Evolutionary conservation across 2,329 filamentous ascomycete species (phyloP).

Genomic region (Plectosphaerella plurivora): DNA sequence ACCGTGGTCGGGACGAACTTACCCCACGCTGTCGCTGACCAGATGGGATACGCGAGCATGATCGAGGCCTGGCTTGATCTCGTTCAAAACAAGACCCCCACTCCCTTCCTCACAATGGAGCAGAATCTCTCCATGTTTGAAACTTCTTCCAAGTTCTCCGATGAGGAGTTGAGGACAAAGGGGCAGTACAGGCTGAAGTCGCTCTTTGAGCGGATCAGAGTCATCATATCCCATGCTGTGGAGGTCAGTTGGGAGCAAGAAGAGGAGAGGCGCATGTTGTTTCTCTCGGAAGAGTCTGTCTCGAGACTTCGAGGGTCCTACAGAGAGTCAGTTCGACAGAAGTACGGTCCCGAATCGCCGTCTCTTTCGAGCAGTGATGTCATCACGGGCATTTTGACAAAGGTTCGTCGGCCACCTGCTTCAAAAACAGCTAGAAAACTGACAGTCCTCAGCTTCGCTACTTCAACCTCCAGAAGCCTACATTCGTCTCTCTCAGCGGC

Average conservation of each 20-base stretch:
- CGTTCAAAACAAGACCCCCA: background rate
- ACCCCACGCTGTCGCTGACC: slow-evolving; percentile 14
- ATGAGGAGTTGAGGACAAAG: background rate
- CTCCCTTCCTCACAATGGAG: background rate
- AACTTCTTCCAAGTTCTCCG: background rate
- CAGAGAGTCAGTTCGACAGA: background rate
- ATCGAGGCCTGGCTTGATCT: slow-evolving; percentile 12
- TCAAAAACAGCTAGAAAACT: no score
- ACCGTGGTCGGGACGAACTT: slow-evolving; percentile 12
- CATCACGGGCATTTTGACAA: background rate
- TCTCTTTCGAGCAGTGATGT: slow-evolving; percentile 5
- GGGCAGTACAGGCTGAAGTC: background rate
- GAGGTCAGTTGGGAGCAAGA: background rate
- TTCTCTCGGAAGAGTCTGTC: background rate
- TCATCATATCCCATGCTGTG: background rate
- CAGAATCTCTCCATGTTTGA: background rate
- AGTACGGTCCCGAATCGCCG: slow-evolving; percentile 2
- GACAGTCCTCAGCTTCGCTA: slow-evolving; percentile 4
- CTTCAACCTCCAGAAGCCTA: slow-evolving; percentile 9
- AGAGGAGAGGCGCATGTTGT: background rate
- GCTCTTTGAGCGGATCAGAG: background rate
- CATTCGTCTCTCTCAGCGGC: slow-evolving; percentile 5
- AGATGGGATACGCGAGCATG: slow-evolving; percentile 14
- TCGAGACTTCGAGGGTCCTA: background rate
- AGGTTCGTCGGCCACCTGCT: background rate